Conservation (phyloP, 257 asterid genomes). For the Solanum etuberosum region DNA sequence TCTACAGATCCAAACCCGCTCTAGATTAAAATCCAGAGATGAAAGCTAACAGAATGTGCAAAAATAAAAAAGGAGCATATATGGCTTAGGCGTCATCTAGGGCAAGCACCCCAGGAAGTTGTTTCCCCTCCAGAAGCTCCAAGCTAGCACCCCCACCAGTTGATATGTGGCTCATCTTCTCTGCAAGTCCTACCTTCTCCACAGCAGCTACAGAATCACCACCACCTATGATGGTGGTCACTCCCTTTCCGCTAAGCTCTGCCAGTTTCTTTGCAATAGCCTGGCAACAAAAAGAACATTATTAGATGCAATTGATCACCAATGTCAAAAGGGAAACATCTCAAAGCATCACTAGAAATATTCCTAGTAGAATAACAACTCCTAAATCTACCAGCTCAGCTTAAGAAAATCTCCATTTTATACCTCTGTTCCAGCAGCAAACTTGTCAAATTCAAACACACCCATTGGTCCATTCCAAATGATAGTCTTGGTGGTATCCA, state of each 20-base stretch:
- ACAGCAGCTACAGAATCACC: slow-evolving; percentile 97
- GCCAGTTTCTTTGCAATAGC: slow-evolving; percentile 69
- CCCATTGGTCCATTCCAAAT: slow-evolving; percentile 96
- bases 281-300: slow-evolving; percentile 13
- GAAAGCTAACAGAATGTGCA: background rate
- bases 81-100: slow-evolving; percentile 50
- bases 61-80: background rate
- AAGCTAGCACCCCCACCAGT: slow-evolving; percentile 95
- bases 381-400: background rate
- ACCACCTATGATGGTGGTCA: slow-evolving; percentile 84
- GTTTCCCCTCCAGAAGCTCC: slow-evolving; percentile 87
- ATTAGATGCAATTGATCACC: background rate
- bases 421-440: slow-evolving; percentile 90
- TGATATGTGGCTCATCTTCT: slow-evolving; percentile 91
- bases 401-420: background rate
- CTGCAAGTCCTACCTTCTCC: slow-evolving; percentile 86
- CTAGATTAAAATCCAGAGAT: slow-evolving; percentile 1
- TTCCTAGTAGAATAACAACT: background rate
- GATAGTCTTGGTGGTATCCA: slow-evolving; percentile 57
- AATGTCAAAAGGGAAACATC: background rate
- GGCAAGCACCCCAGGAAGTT: slow-evolving; percentile 81
- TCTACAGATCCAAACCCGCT: background rate
- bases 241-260: slow-evolving; percentile 84
- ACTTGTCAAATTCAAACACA: slow-evolving; percentile 76
- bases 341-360: background rate